Percentiles rank a stretch among this genome's conserved stretches.
phyloP scores from a whole-genome alignment of 768 basidiomycete species.

The Hydnomerulius pinastri region DNA sequence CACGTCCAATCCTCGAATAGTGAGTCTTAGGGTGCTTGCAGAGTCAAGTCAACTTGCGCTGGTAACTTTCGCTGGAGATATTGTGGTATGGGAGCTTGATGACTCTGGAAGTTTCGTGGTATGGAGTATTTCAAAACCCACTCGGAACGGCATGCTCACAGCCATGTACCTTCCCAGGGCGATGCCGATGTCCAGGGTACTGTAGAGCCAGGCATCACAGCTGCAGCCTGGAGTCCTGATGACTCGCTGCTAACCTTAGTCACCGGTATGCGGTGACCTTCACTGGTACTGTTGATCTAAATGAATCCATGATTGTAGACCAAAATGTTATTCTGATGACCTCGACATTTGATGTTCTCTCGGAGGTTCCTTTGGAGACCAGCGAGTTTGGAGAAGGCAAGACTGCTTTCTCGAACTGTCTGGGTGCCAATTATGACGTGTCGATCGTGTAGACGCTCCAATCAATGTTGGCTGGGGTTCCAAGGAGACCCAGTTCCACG shows the following conservation, averaged over 20 bases:
- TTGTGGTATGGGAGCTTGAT: conserved; percentile 64
- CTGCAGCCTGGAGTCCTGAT: conserved; percentile 91
- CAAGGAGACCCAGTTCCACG: conserved; percentile 96
- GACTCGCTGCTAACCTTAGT: conserved; percentile 81
- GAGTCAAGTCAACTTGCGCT: conserved; percentile 69
- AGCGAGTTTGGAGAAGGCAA: conserved; percentile 85
- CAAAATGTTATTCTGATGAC: conserved; percentile 88
- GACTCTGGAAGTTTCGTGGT: conserved; percentile 46
- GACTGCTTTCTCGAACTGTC: conserved; percentile 8
- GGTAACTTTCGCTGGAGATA: conserved; percentile 80
- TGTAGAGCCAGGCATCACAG: conserved; percentile 80
- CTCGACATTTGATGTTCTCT: conserved; percentile 82
- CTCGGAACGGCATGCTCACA: neutral
- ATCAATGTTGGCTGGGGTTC: conserved; percentile 99
- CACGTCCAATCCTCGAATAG: conserved; percentile 42
- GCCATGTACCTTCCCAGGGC: conserved; percentile 14
- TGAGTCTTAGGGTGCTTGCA: conserved; percentile 68
- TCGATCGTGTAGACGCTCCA: conserved; percentile 61
- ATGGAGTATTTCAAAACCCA: neutral
- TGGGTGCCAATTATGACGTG: conserved; percentile 7
- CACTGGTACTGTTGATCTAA: no score
- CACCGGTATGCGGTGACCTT: conserved; percentile 54
- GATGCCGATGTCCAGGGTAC: conserved; percentile 77
- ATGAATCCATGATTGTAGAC: conserved; percentile 52
- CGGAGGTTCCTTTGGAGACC: conserved; percentile 72